Percentiles rank a stretch among this genome's conserved stretches.
Evolutionary conservation across 768 basidiomycete genomes (phyloP).

Genomic region (Dacryopinax primogenitus): DNA sequence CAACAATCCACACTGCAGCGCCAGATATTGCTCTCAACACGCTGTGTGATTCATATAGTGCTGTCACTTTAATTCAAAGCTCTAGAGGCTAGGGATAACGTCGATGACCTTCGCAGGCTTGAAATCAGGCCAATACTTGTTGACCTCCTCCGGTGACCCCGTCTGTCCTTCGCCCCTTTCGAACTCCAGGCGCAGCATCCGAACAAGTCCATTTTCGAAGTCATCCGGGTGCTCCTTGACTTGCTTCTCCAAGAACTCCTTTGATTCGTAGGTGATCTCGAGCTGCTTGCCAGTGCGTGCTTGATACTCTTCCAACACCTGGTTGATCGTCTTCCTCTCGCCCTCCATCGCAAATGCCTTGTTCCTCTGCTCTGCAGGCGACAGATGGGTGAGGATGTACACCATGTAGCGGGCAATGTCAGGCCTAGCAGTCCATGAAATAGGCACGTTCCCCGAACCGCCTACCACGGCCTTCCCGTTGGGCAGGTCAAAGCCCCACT

Average conservation of each 20-base stretch:
- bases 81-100: no score
- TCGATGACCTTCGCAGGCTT: constrained; percentile 18
- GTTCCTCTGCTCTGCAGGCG: constrained; percentile 7
- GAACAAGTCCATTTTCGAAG: not conserved
- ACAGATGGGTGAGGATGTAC: constrained; percentile 16
- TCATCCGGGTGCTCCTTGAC: constrained; percentile 14
- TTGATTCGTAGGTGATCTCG: constrained; percentile 14
- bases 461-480: constrained; percentile 15
- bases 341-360: not conserved
- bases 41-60: no score
- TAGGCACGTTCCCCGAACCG: constrained; percentile 15
- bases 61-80: no score
- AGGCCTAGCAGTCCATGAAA: constrained; percentile 16
- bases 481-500: constrained; percentile 15
- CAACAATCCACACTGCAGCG: no score
- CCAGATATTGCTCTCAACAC: no score
- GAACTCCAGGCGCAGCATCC: not conserved
- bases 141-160: not conserved
- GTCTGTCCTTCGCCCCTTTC: not conserved
- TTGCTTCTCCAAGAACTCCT: constrained; percentile 13
- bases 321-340: constrained; percentile 14
- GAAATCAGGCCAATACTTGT: constrained; percentile 17
- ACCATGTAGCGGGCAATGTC: constrained; percentile 19
- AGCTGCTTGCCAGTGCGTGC: constrained; percentile 17
- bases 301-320: constrained; percentile 17